Evolutionary conservation across 2,329 filamentous ascomycete species (phyloP), one percentile per base, ranked within the genome.

Genomic region (Colletotrichum simmondsii): DNA sequence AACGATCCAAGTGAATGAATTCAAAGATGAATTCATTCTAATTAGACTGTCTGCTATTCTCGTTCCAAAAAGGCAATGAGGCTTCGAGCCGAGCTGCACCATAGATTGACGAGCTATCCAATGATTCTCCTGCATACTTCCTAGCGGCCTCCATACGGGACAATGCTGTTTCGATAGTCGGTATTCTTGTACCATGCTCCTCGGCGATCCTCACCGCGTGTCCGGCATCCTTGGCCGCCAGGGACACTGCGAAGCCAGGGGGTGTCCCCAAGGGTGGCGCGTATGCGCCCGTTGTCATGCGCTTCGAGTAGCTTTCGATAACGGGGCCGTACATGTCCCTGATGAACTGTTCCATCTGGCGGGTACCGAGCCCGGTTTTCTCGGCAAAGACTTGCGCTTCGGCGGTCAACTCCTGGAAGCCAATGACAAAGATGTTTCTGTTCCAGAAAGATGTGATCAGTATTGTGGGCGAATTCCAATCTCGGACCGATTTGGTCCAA

Each of bases 391-490:
- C 78, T 19, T 79, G 79, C 3, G 78, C 78, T 64, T 81, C 79
- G 5, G 76, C 76, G 0, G 81, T 71, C 11, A 80, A 69, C 37
- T 81, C 79, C 75, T 74, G 69, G 26, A 77, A 72, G 12, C 69
- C 70, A 37, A 77, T 71, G 54, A 75, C 76, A 10, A 74, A 76
- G 12, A 85, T 84, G 68, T 85, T 85, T 28, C 81, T 82, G 59
- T 24, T 11, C 52, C 7, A 32, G 5, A 22, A 49, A 16, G 4
- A 11, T 3, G 2, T 37, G 22, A 26, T 52, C 24, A 68, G 72
- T 16, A 26, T 2, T 19, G 4, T 14, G 5, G 19, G 5, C 30
- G 10, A 32, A 32, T 32, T 32, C 1, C 1, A 24, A n/a, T 35
- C 19, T 58, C 19, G 56, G 19, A 42, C 35, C 35, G 35, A 42